Conservation (phyloP, 805 yeast genomes). For the Yamadazyma akitaensis region DNA sequence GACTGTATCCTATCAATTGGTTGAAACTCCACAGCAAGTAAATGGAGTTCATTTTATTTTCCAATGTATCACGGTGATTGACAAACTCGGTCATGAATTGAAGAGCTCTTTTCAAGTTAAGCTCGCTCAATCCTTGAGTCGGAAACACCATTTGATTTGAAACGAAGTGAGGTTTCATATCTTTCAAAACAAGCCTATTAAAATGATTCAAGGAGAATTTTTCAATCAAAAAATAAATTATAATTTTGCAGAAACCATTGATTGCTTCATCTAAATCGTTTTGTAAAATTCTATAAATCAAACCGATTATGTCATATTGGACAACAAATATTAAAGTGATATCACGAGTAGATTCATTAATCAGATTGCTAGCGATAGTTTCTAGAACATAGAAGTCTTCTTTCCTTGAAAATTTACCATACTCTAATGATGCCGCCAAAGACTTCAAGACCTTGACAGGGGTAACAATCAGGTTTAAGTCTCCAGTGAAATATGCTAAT, state of each 20-base stretch:
- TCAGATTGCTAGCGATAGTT: not conserved
- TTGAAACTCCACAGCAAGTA: constrained; percentile 11
- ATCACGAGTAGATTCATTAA: not conserved
- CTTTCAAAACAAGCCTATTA: not conserved
- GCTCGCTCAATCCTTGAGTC: constrained; percentile 5
- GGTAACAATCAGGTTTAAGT: not conserved
- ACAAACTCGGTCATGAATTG: constrained; percentile 20
- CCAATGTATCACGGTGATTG: constrained; percentile 19
- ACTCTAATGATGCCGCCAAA: not conserved
- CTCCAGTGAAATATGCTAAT: not conserved
- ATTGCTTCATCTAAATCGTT: not conserved
- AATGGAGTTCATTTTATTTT: constrained; percentile 9
- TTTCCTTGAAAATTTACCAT: not conserved
- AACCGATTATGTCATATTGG: not conserved
- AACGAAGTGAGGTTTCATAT: constrained; percentile 1
- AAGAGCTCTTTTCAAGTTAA: constrained; percentile 13
- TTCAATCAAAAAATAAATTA: constrained; percentile 1
- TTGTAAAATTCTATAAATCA: not conserved
- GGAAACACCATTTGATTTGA: constrained; percentile 3
- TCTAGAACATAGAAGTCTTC: not conserved
- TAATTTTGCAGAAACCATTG: constrained; percentile 1
- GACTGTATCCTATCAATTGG: constrained; percentile 13
- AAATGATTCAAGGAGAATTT: constrained; percentile 1
- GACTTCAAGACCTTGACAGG: not conserved
- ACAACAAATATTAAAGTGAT: not conserved